Percentiles rank a stretch among this genome's conserved stretches.
Conservation (phyloP, 2,329 filamentous ascomycete genomes). For the Xylaria sp. region DNA sequence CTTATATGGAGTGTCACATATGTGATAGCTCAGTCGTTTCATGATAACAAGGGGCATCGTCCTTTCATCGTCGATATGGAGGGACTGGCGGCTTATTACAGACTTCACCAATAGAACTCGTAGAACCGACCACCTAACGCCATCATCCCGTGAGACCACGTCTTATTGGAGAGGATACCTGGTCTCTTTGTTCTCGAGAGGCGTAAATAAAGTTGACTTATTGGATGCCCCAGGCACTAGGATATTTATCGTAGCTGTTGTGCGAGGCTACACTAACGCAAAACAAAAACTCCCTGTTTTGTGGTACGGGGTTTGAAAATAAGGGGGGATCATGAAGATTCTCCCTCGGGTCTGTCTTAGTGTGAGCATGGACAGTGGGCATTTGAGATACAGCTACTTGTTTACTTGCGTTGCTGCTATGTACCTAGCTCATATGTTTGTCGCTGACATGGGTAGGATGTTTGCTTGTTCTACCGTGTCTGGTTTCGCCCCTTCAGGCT, state of each 20-base stretch:
- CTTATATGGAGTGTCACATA: neutral
- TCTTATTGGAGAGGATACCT: constrained; percentile 5
- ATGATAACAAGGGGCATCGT: constrained; percentile 18
- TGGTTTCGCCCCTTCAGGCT: neutral
- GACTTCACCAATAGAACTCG: constrained; percentile 15
- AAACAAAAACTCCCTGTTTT: neutral
- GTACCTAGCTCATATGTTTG: neutral
- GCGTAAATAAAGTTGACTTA: neutral
- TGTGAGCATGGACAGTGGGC: too few relatives aligned
- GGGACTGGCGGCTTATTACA: neutral
- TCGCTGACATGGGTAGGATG: neutral
- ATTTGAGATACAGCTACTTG: neutral
- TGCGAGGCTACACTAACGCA: constrained; percentile 30
- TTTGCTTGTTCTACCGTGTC: neutral
- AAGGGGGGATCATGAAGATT: neutral
- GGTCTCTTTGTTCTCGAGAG: neutral
- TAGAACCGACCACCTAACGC: neutral
- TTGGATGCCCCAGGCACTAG: neutral
- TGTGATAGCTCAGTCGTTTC: neutral
- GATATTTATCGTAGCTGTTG: constrained; percentile 13
- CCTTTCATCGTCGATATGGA: neutral
- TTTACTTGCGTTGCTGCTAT: neutral
- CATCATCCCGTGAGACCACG: neutral
- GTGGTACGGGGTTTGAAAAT: neutral
- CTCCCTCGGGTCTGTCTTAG: neutral